Evolutionary conservation across 169 alveolate genomes (phyloP).

Genomic region (Cytauxzoon felis): DNA sequence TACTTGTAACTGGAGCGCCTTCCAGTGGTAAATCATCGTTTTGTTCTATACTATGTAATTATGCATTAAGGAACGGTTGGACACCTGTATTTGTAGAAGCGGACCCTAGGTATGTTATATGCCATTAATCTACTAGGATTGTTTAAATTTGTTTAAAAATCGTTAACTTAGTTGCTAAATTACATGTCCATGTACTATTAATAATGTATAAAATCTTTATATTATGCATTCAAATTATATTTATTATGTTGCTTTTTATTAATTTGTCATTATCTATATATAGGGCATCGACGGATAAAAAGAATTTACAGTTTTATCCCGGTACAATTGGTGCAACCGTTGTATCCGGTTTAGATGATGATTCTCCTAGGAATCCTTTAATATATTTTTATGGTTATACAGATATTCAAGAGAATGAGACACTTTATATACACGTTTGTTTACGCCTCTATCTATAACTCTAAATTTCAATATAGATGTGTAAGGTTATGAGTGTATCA

Average conservation of each 20-base stretch:
- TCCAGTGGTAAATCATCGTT: conserved; percentile 84
- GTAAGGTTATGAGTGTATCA: conserved; percentile 42
- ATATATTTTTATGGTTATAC: conserved; percentile 77
- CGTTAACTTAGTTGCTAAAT: conserved; percentile 34
- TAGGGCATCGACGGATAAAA: conserved; percentile 74
- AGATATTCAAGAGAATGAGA: conserved; percentile 73
- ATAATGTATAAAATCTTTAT: too few species aligned
- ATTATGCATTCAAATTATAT: not conserved
- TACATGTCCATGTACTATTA: conserved; percentile 4
- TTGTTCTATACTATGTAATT: conserved; percentile 74
- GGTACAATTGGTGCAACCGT: conserved; percentile 72
- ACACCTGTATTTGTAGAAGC: conserved; percentile 80
- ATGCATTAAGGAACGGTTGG: conserved; percentile 81
- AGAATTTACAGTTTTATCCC: conserved; percentile 71
- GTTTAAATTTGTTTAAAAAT: conserved; percentile 14
- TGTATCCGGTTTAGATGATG: conserved; percentile 17
- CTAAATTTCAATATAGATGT: conserved; percentile 19
- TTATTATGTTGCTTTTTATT: not conserved
- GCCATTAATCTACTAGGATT: not conserved
- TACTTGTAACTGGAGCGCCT: conserved; percentile 81
- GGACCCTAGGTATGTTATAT: conserved; percentile 72
- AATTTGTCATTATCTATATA: too few species aligned
- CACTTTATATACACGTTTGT: conserved; percentile 59
- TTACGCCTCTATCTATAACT: conserved; percentile 32
- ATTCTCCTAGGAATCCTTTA: conserved; percentile 66